Conservation (phyloP, 2,329 filamentous ascomycete genomes). For the Fusarium bactridioides region DNA sequence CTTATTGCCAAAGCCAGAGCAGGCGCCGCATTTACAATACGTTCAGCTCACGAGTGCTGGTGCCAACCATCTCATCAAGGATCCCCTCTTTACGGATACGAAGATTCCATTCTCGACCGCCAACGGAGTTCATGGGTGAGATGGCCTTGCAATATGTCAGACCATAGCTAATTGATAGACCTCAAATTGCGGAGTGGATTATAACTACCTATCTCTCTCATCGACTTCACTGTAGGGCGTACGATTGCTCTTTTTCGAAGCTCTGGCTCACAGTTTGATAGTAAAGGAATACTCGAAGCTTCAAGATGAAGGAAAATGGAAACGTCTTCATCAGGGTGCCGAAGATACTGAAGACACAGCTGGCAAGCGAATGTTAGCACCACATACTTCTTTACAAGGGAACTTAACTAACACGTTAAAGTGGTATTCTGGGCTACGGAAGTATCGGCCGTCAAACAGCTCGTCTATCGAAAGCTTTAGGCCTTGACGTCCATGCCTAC, state of each 20-base stretch:
- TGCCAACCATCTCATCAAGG: constrained; percentile 57
- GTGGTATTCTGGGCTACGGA: constrained; percentile 63
- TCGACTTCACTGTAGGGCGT: constrained; percentile 54
- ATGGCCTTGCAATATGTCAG: fast-evolving
- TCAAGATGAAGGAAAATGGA: constrained; percentile 56
- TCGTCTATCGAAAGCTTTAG: constrained; percentile 68
- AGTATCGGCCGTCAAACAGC: constrained; percentile 62
- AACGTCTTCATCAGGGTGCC: constrained; percentile 37
- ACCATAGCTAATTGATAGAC: constrained; percentile 45
- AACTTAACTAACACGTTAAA: constrained; percentile 27
- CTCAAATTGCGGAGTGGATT: constrained; percentile 66
- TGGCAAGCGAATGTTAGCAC: constrained; percentile 55
- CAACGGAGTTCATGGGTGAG: constrained; percentile 66
- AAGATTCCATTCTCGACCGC: constrained; percentile 61
- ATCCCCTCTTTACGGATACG: constrained; percentile 59
- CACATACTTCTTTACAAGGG: no score
- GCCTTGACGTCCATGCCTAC: constrained; percentile 78
- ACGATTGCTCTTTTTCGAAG: not conserved
- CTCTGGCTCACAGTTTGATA: constrained; percentile 17
- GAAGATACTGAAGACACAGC: constrained; percentile 53
- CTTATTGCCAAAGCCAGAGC: constrained; percentile 52
- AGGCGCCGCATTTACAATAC: constrained; percentile 58
- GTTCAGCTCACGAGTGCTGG: constrained; percentile 65
- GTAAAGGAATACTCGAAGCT: constrained; percentile 56
- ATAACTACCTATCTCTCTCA: constrained; percentile 59